These are phyloP conservation scores for Neurospora sp. DNA, from an alignment of 495 filamentous ascomycete species.

Conservation along the genomic window DNA sequence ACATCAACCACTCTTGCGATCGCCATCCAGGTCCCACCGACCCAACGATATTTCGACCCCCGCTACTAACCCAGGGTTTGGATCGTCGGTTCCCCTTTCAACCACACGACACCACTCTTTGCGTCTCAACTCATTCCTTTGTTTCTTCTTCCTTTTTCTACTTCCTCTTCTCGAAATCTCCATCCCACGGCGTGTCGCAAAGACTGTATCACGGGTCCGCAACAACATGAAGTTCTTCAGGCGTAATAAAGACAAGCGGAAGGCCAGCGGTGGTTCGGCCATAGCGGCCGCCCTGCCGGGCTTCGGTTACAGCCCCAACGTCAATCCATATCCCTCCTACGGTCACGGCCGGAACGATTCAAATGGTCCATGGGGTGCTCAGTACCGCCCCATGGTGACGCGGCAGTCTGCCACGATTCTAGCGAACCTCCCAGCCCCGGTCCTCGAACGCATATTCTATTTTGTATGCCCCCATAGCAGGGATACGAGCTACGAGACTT, in stretches of 20 bases:
- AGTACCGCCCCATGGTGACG: constrained; percentile 12
- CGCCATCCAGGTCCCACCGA: neutral
- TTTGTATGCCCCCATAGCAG: constrained; percentile 74
- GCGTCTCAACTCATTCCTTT: neutral
- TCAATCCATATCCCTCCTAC: neutral
- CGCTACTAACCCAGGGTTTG: neutral
- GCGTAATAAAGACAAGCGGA: constrained; percentile 23
- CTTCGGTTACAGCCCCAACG: constrained; percentile 5
- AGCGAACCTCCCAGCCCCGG: constrained; percentile 44
- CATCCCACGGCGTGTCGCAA: neutral
- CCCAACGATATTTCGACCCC: neutral
- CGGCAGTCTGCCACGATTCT: constrained; percentile 21
- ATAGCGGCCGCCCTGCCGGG: constrained; percentile 7
- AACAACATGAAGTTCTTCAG: constrained; percentile 35
- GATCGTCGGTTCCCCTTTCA: neutral
- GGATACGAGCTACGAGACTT: constrained; percentile 69
- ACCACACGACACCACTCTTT: neutral
- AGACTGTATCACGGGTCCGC: neutral
- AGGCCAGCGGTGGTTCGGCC: constrained; percentile 7
- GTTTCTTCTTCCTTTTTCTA: neutral
- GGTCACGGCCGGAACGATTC: neutral
- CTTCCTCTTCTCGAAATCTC: neutral
- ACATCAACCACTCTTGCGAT: neutral
- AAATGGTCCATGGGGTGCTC: neutral
- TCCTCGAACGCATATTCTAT: constrained; percentile 66